These are phyloP conservation scores for Plenodomus lindquistii DNA, from an alignment of 2,329 filamentous ascomycete genomes.

Conservation along the genomic window DNA sequence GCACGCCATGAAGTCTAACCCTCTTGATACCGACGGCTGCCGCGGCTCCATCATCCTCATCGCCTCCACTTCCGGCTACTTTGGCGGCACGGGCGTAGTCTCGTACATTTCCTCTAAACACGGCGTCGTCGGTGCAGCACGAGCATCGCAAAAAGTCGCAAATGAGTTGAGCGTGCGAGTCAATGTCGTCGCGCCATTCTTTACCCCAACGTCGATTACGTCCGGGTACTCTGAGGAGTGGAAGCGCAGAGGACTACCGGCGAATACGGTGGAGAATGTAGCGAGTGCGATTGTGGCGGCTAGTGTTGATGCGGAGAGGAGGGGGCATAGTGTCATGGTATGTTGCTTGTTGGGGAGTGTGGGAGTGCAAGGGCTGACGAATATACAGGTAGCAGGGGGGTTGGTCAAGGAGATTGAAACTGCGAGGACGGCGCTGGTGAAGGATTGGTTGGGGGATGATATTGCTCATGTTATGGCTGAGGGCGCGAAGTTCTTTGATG, in stretches of 20 bases:
- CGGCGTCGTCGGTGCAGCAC: conserved; percentile 47
- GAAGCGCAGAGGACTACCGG: conserved; percentile 45
- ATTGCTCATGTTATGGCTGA: conserved; percentile 37
- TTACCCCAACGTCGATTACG: conserved; percentile 53
- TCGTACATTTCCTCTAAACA: conserved; percentile 53
- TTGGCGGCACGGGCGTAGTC: conserved; percentile 49
- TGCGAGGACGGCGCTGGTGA: conserved; percentile 25
- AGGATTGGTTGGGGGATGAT: conserved; percentile 40
- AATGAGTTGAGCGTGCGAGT: conserved; percentile 43
- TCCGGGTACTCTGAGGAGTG: conserved; percentile 45
- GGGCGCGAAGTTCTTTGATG: conserved; percentile 41
- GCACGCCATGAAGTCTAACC: conserved; percentile 41
- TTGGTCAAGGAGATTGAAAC: conserved; percentile 37
- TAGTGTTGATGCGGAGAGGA: conserved; percentile 35
- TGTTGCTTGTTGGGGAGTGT: conserved; percentile 11
- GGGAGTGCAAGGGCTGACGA: neutral
- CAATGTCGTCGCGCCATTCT: conserved; percentile 55
- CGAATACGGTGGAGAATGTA: conserved; percentile 50
- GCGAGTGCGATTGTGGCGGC: conserved; percentile 48
- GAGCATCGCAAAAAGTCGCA: conserved; percentile 44
- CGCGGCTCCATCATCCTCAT: conserved; percentile 48
- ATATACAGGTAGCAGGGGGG: conserved; percentile 31
- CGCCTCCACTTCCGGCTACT: conserved; percentile 50
- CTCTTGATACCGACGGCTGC: conserved; percentile 23
- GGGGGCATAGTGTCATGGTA: conserved; percentile 38